Evolutionary conservation across 768 basidiomycete species (phyloP), one percentile per base, ranked within the genome.

Genomic region (Tylopilus felleus): DNA sequence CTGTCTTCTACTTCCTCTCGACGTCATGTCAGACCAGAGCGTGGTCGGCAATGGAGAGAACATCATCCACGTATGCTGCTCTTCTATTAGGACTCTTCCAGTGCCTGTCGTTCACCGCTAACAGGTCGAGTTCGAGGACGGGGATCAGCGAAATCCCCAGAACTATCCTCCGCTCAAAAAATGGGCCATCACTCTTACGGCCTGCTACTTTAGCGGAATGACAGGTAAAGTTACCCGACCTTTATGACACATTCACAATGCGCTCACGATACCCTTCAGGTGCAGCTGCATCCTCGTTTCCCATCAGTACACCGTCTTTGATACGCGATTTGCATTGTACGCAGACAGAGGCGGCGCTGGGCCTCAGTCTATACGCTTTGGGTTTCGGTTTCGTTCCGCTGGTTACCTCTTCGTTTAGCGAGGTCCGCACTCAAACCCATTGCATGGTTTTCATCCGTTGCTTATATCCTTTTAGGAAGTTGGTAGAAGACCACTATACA

Each of bases 381-480:
- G 85, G 84, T 0, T 88, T 84, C 53, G 85, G 77, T 1, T 28
- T 86, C 8, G 64, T 81, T 9, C 85, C 86, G 0, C 77, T 88
- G 0, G 66, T 87, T 19, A 78, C 83, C 1, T 81, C 86, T 4
- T 79, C 85, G 0, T 81, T 88, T 64, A 86, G 84, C 63, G 86
- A 89, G 65, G 65, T 68, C 25, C 12, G 64, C 7, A 9, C 1
- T 33, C 25, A 3, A 3, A 38, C 10, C 10, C n/a, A 19, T 33
- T 6, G 10, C 19, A 36, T 42, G 12, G 2, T 8, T 44, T 35
- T 19, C 3, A 27, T 45, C 17, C 5, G 14, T 2, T 10, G 5
- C 50, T 58, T 42, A 59, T 5, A 8, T 33, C 17, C 3, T 5
- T 44, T 6, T 23, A 89, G 66, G 86, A 89, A 60, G 79, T 86